Conservation (phyloP, 371 early-diverging fungal species). For the Mucor circinelloides region DNA sequence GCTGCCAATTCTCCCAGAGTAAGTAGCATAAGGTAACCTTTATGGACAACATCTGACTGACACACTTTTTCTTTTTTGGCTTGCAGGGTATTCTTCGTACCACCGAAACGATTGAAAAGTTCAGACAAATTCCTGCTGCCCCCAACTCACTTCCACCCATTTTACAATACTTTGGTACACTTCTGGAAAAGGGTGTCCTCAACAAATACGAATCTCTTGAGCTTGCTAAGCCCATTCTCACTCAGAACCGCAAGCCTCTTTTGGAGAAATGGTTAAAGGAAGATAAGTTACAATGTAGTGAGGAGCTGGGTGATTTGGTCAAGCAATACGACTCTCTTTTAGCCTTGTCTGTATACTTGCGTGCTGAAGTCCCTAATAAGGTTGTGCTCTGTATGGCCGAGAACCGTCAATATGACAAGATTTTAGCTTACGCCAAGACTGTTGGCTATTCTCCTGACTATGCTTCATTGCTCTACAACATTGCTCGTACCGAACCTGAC, state of each 20-base stretch:
- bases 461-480: slow-evolving; percentile 81
- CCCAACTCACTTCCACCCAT: slow-evolving; percentile 92
- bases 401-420: slow-evolving; percentile 94
- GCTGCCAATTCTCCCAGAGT: slow-evolving; percentile 95
- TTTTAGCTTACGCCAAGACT: slow-evolving; percentile 92
- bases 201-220: slow-evolving; percentile 95
- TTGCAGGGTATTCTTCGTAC: slow-evolving; percentile 97
- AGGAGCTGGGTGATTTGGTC: slow-evolving; percentile 97
- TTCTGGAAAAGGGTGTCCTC: slow-evolving; percentile 93
- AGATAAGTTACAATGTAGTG: slow-evolving; percentile 96
- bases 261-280: slow-evolving; percentile 98
- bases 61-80: neutral
- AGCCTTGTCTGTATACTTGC: slow-evolving; percentile 93
- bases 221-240: slow-evolving; percentile 90
- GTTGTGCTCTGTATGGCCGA: slow-evolving; percentile 95
- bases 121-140: slow-evolving; percentile 81
- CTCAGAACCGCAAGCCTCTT: slow-evolving; percentile 90
- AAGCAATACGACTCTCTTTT: slow-evolving; percentile 89
- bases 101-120: slow-evolving; percentile 90
- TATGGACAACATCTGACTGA: neutral
- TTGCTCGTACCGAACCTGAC: slow-evolving; percentile 90
- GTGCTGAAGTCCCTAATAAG: slow-evolving; percentile 93
- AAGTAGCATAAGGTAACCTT: slow-evolving; percentile 11
- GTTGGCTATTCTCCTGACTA: slow-evolving; percentile 95
- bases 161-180: slow-evolving; percentile 95